These are phyloP conservation scores for Fusarium armeniacum DNA, from an alignment of 2,329 filamentous ascomycete genomes.

Conservation along the genomic window DNA sequence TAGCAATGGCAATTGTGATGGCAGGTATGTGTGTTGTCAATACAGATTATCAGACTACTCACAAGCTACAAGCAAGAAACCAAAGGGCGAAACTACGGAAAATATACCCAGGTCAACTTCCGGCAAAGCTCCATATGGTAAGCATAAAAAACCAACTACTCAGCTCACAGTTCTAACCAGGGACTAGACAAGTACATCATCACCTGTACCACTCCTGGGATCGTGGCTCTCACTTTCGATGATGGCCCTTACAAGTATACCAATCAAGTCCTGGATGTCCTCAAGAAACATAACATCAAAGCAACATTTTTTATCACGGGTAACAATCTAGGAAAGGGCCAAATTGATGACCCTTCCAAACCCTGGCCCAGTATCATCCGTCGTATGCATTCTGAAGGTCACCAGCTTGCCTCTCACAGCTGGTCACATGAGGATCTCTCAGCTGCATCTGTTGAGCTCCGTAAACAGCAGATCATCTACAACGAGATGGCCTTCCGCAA, in stretches of 20 bases:
- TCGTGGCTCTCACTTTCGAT: constrained; percentile 61
- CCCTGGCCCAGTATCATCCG: constrained; percentile 55
- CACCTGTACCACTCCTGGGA: constrained; percentile 52
- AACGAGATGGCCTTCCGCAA: constrained; percentile 61
- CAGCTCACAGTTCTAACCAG: constrained; percentile 9
- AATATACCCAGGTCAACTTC: constrained; percentile 46
- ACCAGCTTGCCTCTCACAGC: constrained; percentile 62
- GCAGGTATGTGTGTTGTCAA: constrained; percentile 49
- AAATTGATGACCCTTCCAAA: constrained; percentile 56
- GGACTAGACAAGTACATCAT: constrained; percentile 52
- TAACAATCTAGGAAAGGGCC: constrained; percentile 56
- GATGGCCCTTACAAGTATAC: constrained; percentile 62
- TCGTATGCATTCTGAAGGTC: constrained; percentile 58
- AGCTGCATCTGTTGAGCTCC: constrained; percentile 49
- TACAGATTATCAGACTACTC: background rate
- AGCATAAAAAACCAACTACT: background rate
- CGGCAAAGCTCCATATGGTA: constrained; percentile 55
- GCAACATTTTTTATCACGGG: constrained; percentile 60
- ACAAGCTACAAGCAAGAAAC: constrained; percentile 45
- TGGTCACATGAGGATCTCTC: constrained; percentile 61
- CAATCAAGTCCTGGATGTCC: constrained; percentile 55
- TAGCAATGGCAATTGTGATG: constrained; percentile 54
- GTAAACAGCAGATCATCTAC: constrained; percentile 57
- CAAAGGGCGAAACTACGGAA: constrained; percentile 50
- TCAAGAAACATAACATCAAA: constrained; percentile 51